Percentiles rank a stretch among this genome's conserved stretches.
phyloP scores from a whole-genome alignment of 352 stramenopile species.

The Phytophthora melonis region DNA sequence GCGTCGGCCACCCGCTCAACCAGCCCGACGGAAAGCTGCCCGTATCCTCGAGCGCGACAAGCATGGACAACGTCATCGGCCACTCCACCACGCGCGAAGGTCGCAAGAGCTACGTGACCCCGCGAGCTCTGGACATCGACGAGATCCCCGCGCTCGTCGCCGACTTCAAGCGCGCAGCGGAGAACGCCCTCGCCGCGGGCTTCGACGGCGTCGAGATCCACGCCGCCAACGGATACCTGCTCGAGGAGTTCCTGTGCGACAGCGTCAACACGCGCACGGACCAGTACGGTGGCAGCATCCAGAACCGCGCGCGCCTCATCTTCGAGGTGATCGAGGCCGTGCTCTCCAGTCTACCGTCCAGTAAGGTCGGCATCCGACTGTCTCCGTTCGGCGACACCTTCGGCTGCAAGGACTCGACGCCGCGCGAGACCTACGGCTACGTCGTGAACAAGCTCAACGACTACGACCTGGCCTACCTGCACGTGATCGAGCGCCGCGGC shows the following conservation, averaged over 20 bases:
- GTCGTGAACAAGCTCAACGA: slow-evolving; percentile 37
- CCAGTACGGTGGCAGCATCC: not conserved
- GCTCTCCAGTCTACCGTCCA: slow-evolving; percentile 2
- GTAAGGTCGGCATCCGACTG: slow-evolving; percentile 20
- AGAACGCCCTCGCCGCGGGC: slow-evolving; percentile 64
- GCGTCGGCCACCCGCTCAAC: slow-evolving; percentile 9
- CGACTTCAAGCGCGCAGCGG: slow-evolving; percentile 66
- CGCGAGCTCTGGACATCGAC: slow-evolving; percentile 62
- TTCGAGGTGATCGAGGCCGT: not conserved
- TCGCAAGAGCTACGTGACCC: slow-evolving; percentile 48
- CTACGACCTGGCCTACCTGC: slow-evolving; percentile 55
- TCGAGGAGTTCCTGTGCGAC: not conserved
- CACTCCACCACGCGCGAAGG: slow-evolving; percentile 12
- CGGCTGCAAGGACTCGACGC: slow-evolving; percentile 42
- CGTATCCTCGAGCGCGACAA: slow-evolving; percentile 6
- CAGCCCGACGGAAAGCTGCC: slow-evolving; percentile 14
- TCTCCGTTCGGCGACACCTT: slow-evolving; percentile 48
- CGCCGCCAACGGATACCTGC: slow-evolving; percentile 90
- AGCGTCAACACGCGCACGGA: not conserved
- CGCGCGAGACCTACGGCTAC: slow-evolving; percentile 50
- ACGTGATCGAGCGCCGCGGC: slow-evolving; percentile 58
- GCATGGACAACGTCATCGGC: slow-evolving; percentile 7
- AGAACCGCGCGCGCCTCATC: not conserved
- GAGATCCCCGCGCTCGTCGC: slow-evolving; percentile 56
- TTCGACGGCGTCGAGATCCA: slow-evolving; percentile 72